Evolutionary conservation across 1,139 yeast genomes (phyloP).

Genomic region (Debaryomycetaceae sp.): DNA sequence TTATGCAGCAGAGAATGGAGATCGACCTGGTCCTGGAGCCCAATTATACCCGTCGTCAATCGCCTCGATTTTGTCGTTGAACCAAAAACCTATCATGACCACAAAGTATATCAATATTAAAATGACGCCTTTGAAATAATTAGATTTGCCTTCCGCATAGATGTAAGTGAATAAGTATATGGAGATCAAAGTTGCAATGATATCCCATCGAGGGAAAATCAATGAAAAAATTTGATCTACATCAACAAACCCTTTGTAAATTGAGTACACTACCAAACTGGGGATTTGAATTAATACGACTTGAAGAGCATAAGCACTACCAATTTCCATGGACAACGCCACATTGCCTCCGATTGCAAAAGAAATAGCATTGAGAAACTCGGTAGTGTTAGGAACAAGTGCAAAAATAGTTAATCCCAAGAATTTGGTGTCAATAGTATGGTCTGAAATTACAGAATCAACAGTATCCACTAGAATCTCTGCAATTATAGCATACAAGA

Average conservation of each 20-base stretch:
- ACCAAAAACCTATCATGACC: slow-evolving; percentile 78
- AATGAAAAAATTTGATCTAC: slow-evolving; percentile 67
- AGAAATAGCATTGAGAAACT: slow-evolving; percentile 93
- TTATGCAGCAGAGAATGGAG: too few relatives aligned
- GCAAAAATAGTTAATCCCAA: slow-evolving; percentile 94
- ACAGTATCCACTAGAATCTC: slow-evolving; percentile 93
- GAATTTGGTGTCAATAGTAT: slow-evolving; percentile 83
- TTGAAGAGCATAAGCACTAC: slow-evolving; percentile 95
- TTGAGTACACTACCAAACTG: slow-evolving; percentile 76
- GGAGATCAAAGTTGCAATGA: slow-evolving; percentile 79
- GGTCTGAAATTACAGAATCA: slow-evolving; percentile 75
- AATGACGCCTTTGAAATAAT: slow-evolving; percentile 93
- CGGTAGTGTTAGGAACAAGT: slow-evolving; percentile 94
- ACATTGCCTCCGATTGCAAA: slow-evolving; percentile 96
- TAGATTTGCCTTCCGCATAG: slow-evolving; percentile 95
- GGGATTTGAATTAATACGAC: slow-evolving; percentile 96
- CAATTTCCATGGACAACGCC: slow-evolving; percentile 95
- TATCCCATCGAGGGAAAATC: slow-evolving; percentile 95
- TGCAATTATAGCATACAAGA: slow-evolving; percentile 88
- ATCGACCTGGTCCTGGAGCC: neutral
- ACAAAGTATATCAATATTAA: slow-evolving; percentile 76
- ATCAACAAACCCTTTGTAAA: slow-evolving; percentile 36
- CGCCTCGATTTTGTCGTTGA: slow-evolving; percentile 43
- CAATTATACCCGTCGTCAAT: slow-evolving; percentile 30
- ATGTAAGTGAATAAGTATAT: slow-evolving; percentile 89